phyloP scores from a whole-genome alignment of 2,329 filamentous ascomycete genomes.

The Colletotrichum sp. region DNA sequence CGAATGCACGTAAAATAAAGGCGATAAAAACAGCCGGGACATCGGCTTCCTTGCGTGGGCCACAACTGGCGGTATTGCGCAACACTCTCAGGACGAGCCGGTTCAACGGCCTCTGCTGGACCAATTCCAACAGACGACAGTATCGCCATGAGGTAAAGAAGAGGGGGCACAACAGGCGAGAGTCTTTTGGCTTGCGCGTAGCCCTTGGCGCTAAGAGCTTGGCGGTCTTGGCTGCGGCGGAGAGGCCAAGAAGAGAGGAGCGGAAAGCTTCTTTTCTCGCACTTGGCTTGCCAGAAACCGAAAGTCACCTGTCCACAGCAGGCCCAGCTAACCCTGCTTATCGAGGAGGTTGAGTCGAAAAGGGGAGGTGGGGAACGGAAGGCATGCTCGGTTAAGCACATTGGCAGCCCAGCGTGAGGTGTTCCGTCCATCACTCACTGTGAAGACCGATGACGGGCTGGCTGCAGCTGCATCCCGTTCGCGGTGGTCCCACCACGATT shows the following conservation, averaged over 20 bases:
- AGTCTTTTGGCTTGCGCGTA: constrained; percentile 17
- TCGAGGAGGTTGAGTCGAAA: constrained; percentile 6
- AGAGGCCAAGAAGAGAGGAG: constrained; percentile 22
- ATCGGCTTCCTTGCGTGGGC: constrained; percentile 17
- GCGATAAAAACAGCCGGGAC: not conserved
- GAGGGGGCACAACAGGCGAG: constrained; percentile 6
- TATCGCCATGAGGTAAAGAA: not conserved
- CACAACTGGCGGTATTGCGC: constrained; percentile 17
- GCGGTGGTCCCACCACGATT: not conserved
- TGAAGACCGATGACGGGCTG: not conserved
- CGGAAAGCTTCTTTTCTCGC: constrained; percentile 20
- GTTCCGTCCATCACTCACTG: not conserved
- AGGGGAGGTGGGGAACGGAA: not conserved
- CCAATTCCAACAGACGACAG: constrained; percentile 4
- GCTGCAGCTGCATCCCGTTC: not conserved
- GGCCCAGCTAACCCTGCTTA: not conserved
- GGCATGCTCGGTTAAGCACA: not conserved
- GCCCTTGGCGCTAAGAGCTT: constrained; percentile 17
- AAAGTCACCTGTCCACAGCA: not conserved
- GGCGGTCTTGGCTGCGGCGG: constrained; percentile 22
- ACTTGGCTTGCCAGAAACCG: constrained; percentile 10
- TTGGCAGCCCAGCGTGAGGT: not conserved
- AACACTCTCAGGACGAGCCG: constrained; percentile 18
- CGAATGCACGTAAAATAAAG: not conserved
- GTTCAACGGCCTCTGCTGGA: constrained; percentile 10